Evolutionary conservation across 805 yeast species (phyloP).

Genomic region (Pichia nakasei): DNA sequence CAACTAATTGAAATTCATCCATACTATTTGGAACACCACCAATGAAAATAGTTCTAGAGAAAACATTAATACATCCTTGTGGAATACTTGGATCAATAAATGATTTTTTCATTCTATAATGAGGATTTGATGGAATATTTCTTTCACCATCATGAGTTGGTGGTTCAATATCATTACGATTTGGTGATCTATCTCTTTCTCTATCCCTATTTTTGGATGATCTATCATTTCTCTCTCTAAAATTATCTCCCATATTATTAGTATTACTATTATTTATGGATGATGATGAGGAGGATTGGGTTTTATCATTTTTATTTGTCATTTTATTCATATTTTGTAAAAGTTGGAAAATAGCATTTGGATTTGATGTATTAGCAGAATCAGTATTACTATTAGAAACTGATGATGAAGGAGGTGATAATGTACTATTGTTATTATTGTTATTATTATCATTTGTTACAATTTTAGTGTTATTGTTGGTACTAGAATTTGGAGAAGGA

Average conservation of each 20-base stretch:
- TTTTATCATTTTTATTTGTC: slow-evolving; percentile 11
- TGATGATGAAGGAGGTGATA: slow-evolving; percentile 8
- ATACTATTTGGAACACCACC: slow-evolving; percentile 87
- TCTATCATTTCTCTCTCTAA: slow-evolving; percentile 25
- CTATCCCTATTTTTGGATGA: slow-evolving; percentile 26
- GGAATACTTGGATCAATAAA: slow-evolving; percentile 65
- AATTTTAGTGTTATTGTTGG: slow-evolving; percentile 27
- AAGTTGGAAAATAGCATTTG: slow-evolving; percentile 41
- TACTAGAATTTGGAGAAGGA: slow-evolving; percentile 18
- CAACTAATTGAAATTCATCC: slow-evolving; percentile 65
- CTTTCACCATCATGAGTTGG: slow-evolving; percentile 43
- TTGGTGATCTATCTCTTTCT: slow-evolving; percentile 51
- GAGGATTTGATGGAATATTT: slow-evolving; percentile 64
- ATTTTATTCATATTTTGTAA: slow-evolving; percentile 40
- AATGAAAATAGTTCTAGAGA: slow-evolving; percentile 83
- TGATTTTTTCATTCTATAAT: slow-evolving; percentile 67
- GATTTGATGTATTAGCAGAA: slow-evolving; percentile 21
- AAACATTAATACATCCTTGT: slow-evolving; percentile 70
- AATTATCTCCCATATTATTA: slow-evolving; percentile 9
- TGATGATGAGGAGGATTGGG: slow-evolving; percentile 15
- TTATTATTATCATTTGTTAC: slow-evolving; percentile 8
- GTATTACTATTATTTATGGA: slow-evolving; percentile 18
- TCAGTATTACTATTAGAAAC: slow-evolving; percentile 3
- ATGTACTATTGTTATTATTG: neutral
- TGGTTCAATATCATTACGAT: slow-evolving; percentile 19